Percentiles rank a stretch among this genome's conserved stretches.
phyloP scores from a whole-genome alignment of 441 rosid genomes.

The Gossypium trilobum region DNA sequence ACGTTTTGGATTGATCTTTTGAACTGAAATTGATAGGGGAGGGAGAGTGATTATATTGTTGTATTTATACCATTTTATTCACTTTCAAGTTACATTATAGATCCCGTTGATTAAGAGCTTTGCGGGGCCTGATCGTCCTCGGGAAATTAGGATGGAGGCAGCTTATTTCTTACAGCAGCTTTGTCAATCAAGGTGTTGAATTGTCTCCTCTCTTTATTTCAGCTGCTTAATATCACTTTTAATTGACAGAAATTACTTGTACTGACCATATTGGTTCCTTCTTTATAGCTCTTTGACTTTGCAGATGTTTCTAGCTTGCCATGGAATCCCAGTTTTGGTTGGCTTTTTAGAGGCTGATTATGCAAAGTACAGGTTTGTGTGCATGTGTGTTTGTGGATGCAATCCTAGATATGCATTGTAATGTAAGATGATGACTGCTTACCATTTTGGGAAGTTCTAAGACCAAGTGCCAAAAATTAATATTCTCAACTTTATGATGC shows the following conservation, averaged over 20 bases:
- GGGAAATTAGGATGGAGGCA: constrained; percentile 91
- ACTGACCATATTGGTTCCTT: constrained; percentile 11
- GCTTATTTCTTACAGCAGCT: constrained; percentile 91
- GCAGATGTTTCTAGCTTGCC: constrained; percentile 97
- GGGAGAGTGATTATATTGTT: neutral
- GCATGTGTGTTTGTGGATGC: neutral
- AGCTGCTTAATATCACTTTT: neutral
- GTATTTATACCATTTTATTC: constrained; percentile 19
- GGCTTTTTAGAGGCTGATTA: constrained; percentile 95
- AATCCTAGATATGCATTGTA: neutral
- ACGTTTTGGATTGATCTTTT: neutral
- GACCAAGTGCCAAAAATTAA: neutral
- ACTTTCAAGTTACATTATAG: constrained; percentile 36
- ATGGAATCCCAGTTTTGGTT: constrained; percentile 89
- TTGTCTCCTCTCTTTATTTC: constrained; percentile 7
- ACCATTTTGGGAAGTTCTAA: neutral
- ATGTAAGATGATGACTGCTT: neutral
- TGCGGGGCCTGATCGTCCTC: constrained; percentile 69
- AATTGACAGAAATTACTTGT: neutral
- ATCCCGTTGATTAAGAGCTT: constrained; percentile 75
- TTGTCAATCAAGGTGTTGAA: constrained; percentile 79
- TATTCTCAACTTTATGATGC: neutral
- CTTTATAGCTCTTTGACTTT: constrained; percentile 73
- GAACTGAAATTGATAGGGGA: neutral
- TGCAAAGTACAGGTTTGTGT: constrained; percentile 75